These are phyloP conservation scores for Cordyceps cateniannulata DNA, from an alignment of 2,329 filamentous ascomycete species.

Conservation along the genomic window DNA sequence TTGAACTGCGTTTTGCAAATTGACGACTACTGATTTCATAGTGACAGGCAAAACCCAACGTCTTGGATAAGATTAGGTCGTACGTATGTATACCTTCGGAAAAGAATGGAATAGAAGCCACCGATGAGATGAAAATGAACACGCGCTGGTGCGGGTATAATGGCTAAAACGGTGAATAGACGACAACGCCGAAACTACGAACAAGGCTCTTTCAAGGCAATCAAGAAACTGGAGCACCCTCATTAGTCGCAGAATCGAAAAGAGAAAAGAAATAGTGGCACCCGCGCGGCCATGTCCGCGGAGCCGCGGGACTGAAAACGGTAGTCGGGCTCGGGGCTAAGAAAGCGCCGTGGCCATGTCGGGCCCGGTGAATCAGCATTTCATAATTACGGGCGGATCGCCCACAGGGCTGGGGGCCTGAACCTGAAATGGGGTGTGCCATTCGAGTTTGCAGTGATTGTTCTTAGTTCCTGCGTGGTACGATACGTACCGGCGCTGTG, in stretches of 20 bases:
- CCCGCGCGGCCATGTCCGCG: not conserved
- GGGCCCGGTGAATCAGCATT: slow-evolving; percentile 3
- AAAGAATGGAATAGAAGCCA: not conserved
- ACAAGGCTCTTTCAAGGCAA: not conserved
- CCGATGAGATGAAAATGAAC: not conserved
- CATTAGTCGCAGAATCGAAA: not conserved
- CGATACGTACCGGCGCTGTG: not conserved
- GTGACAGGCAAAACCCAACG: too few species aligned
- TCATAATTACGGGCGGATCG: not conserved
- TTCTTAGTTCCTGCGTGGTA: not conserved
- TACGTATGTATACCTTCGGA: not conserved
- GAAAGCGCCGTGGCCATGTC: slow-evolving; percentile 5
- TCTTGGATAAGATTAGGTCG: too few species aligned
- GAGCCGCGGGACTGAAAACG: slow-evolving; percentile 9
- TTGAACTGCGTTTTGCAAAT: not conserved
- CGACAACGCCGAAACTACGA: not conserved
- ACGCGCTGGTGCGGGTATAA: not conserved
- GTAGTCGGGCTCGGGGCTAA: slow-evolving; percentile 12
- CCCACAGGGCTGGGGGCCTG: slow-evolving; percentile 9
- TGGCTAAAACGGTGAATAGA: not conserved
- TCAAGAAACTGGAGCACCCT: not conserved
- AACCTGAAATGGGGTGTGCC: not conserved
- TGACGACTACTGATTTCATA: too few species aligned
- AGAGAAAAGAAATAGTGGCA: not conserved
- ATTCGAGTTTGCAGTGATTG: not conserved